A percentile compares a stretch with the other conserved stretches of the same genome.
These are phyloP conservation scores for Eustoma russellianum DNA, from an alignment of 257 asterid genomes.

Conservation along the genomic window DNA sequence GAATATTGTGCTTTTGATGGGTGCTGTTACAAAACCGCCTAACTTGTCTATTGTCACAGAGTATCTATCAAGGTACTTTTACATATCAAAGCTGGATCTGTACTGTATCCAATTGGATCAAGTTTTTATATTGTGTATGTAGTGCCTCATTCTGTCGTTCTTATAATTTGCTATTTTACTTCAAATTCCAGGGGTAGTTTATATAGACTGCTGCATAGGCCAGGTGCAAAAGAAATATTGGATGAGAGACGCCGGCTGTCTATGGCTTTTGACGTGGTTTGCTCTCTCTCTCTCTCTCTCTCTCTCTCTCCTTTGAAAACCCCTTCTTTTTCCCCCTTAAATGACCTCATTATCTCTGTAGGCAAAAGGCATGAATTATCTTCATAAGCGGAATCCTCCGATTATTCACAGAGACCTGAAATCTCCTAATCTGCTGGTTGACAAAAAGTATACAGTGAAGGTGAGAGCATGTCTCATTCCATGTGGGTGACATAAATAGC, in stretches of 20 bases:
- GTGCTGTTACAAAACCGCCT: slow-evolving; percentile 89
- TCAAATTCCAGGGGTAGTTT: slow-evolving; percentile 71
- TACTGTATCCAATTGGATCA: no score
- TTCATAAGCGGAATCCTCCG: slow-evolving; percentile 86
- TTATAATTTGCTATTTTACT: slow-evolving; percentile 10
- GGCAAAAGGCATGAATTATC: slow-evolving; percentile 97
- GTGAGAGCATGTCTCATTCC: slow-evolving; percentile 25
- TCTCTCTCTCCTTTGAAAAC: slow-evolving; percentile 1
- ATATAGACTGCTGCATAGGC: slow-evolving; percentile 74
- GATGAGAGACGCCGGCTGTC: slow-evolving; percentile 81
- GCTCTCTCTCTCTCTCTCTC: slow-evolving; percentile 8
- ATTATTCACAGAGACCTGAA: slow-evolving; percentile 88
- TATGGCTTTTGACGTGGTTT: slow-evolving; percentile 93
- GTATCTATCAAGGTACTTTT: slow-evolving; percentile 66
- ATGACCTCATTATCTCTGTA: slow-evolving; percentile 17
- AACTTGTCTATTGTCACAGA: slow-evolving; percentile 92
- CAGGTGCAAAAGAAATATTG: slow-evolving; percentile 68
- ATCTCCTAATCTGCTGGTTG: slow-evolving; percentile 95
- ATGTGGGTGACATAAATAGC: not conserved
- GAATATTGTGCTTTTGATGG: slow-evolving; percentile 96
- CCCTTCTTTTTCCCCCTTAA: not conserved
- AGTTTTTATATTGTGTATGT: not conserved
- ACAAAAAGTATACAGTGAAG: slow-evolving; percentile 91
- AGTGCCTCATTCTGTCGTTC: slow-evolving; percentile 4
- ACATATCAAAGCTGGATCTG: not conserved